Conservation (phyloP, 371 early-diverging fungal species). For the Neoconidiobolus thromboides region DNA sequence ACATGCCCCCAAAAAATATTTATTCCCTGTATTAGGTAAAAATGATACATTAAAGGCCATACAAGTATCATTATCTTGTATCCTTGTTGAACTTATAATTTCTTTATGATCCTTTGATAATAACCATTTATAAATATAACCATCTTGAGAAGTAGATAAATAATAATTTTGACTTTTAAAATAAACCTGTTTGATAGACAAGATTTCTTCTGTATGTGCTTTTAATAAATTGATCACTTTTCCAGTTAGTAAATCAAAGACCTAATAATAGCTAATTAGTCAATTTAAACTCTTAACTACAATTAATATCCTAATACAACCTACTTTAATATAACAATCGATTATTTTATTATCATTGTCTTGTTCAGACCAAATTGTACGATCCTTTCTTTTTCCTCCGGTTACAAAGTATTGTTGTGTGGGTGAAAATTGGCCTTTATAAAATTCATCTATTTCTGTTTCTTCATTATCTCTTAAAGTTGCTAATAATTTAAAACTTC, state of each 20-base stretch:
- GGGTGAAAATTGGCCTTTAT: conserved; percentile 50
- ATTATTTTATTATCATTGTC: conserved; percentile 84
- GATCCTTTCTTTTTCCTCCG: conserved; percentile 67
- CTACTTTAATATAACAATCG: conserved; percentile 61
- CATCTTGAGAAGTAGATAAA: conserved; percentile 81
- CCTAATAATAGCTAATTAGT: too few relatives aligned
- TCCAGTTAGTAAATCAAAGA: conserved; percentile 54
- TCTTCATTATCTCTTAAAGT: conserved; percentile 58
- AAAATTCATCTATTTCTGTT: conserved; percentile 73
- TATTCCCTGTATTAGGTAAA: conserved; percentile 80
- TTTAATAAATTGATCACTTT: conserved; percentile 44
- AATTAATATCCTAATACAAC: too few relatives aligned
- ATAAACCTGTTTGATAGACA: conserved; percentile 50
- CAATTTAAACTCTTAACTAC: too few relatives aligned
- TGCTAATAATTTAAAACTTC: conserved; percentile 36
- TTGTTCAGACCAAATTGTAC: conserved; percentile 61
- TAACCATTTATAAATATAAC: conserved; percentile 73
- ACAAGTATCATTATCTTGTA: conserved; percentile 69
- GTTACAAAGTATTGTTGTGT: conserved; percentile 31
- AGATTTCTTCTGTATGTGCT: conserved; percentile 72
- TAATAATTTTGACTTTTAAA: conserved; percentile 62
- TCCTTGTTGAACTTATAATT: conserved; percentile 20
- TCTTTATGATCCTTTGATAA: conserved; percentile 38
- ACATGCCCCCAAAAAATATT: conserved; percentile 70
- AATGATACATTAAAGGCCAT: conserved; percentile 89